Evolutionary conservation across 768 basidiomycete species (phyloP), one percentile per base, ranked within the genome.

Genomic region (Trametes cubensis): DNA sequence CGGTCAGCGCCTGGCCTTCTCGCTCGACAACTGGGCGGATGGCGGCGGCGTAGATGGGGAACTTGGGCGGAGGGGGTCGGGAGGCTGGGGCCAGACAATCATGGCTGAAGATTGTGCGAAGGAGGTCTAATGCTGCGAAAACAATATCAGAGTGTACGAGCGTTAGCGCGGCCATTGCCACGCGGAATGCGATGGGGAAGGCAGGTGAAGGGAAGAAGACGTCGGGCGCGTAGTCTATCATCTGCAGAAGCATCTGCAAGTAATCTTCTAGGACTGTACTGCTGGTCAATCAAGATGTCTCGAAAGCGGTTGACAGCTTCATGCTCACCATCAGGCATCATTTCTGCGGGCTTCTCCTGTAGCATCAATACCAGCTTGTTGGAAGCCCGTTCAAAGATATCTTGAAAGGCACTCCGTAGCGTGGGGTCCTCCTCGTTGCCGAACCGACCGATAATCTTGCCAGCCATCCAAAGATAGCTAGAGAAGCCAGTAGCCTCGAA

Each of bases 391-490:
- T 96, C 94, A 69, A 89, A 94, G 40, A 90, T 73, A 20, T 81
- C 80, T 57, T 80, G 77, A 64, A 94, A 83, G 7, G 89, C 77
- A 6, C 70, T 74, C 38, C 84, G 83, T 28, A 97, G 69, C 47
- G 74, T 71, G 5, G 79, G 69, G 63, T 88, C 81, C 39, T 84
- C 81, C 58, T 86, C 85, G 48, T 85, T 79, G 18, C 90, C 93
- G 70, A 90, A 97, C 66, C 85, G 82, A 34, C 80, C 80, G n/a
- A 93, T 81, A 26, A 92, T 74, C 75, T 98, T 98, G 46, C 94
- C 91, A 30, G 86, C 88, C 61, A 98, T 92, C 97, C 97, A 99
- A 21, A 98, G 74, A 75, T 93, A 98, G 65, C 90, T 89, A 13
- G 95, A 83, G 69, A 87, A 86, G 0, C 90, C 91, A 11, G 90